A percentile compares a stretch with the other conserved stretches of the same genome.
phyloP scores from a whole-genome alignment of 176 grass and related monocot genomes.

The Zizania latifolia region DNA sequence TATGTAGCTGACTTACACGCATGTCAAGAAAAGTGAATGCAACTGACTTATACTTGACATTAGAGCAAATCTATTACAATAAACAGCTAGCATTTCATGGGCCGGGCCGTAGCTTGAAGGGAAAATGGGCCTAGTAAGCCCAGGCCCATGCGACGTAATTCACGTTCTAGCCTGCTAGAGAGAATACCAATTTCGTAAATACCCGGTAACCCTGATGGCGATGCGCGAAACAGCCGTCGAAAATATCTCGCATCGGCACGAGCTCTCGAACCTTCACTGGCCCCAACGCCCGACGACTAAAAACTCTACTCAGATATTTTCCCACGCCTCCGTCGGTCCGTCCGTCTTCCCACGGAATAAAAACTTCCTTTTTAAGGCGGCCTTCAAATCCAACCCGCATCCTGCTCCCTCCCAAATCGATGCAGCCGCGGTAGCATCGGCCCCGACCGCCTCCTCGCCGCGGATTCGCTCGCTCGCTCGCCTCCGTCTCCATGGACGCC shows the following conservation, averaged over 20 bases:
- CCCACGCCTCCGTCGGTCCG: too few relatives aligned
- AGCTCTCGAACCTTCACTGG: conserved; percentile 86
- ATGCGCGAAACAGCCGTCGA: background rate
- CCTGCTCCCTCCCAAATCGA: conserved; percentile 12
- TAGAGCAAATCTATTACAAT: too few relatives aligned
- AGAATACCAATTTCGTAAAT: conserved; percentile 47
- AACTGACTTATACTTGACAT: too few relatives aligned
- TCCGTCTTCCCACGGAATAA: too few relatives aligned
- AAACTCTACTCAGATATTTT: conserved; percentile 32
- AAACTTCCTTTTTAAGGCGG: too few relatives aligned
- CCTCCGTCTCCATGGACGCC: conserved; percentile 56
- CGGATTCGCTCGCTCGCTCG: background rate
- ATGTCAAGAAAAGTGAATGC: too few relatives aligned
- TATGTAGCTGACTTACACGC: too few relatives aligned
- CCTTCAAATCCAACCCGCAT: conserved; percentile 1
- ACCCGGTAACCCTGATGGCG: background rate
- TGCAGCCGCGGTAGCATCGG: conserved; percentile 25
- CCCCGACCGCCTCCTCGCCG: background rate
- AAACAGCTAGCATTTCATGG: too few relatives aligned
- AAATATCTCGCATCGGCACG: conserved; percentile 62
- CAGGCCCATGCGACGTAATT: background rate
- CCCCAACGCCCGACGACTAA: conserved; percentile 35
- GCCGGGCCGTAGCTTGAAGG: too few relatives aligned
- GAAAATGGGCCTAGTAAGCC: background rate
- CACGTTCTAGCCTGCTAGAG: background rate